Conservation (phyloP, 164 flowering plant species). For the Cinnamomum chago region DNA sequence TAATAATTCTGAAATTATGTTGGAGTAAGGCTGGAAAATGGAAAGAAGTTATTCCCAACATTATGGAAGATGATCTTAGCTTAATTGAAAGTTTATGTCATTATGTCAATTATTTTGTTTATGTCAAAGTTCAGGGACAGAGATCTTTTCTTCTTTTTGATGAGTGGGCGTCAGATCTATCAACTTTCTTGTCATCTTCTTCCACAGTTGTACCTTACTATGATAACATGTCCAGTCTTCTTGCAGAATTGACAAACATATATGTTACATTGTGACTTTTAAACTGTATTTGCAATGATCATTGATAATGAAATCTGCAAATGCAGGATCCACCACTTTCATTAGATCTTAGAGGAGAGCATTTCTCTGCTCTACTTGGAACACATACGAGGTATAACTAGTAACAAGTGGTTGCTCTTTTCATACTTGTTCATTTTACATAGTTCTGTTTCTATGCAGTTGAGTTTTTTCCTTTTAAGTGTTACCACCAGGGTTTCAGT, state of each 20-base stretch:
- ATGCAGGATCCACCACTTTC: conserved; percentile 86
- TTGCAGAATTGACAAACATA: neutral
- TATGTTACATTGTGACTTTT: neutral
- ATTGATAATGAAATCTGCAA: conserved; percentile 4
- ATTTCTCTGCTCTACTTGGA: conserved; percentile 77
- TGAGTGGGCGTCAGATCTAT: neutral
- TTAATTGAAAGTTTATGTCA: neutral
- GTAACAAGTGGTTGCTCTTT: neutral
- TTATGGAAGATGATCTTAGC: neutral
- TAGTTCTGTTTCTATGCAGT: too few species aligned
- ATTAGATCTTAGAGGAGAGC: conserved; percentile 74
- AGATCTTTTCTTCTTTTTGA: neutral
- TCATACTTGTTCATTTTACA: neutral
- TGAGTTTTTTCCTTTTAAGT: too few species aligned
- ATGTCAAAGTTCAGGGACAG: neutral
- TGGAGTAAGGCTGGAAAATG: neutral
- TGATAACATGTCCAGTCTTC: neutral
- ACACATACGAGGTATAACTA: conserved; percentile 72
- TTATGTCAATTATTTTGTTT: neutral
- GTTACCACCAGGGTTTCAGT: too few species aligned
- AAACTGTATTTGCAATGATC: neutral
- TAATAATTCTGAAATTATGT: too few species aligned
- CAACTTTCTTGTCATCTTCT: neutral
- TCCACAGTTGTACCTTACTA: too few species aligned
- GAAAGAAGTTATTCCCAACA: neutral